Base-by-base conservation (phyloP, 495 filamentous ascomycete genomes). In the Podospora didyma region DNA sequence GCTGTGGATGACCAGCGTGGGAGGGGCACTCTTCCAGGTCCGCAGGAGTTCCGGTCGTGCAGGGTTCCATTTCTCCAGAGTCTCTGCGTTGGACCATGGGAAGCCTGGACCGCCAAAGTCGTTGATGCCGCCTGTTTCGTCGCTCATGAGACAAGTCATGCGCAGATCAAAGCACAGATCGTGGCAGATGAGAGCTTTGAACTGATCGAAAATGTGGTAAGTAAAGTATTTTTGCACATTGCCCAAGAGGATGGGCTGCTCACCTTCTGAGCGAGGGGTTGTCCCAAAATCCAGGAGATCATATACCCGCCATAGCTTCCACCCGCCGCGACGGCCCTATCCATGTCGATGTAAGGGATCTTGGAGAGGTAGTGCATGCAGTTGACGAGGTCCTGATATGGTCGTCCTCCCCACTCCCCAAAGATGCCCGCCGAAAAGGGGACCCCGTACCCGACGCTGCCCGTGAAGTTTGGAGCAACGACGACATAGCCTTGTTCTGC, bases 401-500 rank as follows among this genome's bases (percentile, higher is more conserved):
- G 59, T 14, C 55, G 42, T 7, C 62, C 63, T 6, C 62, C 64
- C 39, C 39, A 42, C 39, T 42, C 7, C 14, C 39, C 39, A 14
- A 12, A 42, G 39, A 42, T 42, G 39, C 39, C 39, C 14, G 39
- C 12, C 7, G 39, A 7, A 14, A 42, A 42, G 12, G 12, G 12
- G 5, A 42, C 39, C 12, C 39, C 39, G 12, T 42, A 42, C 39
- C 39, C 39, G 4, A 42, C 39, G 39, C 39, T 60, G 1, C 67
- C 69, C 1, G 65, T 63, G 26, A 68, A 65, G 39, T 70, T 70
- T 3, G 69, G 69, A 26, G 49, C 34, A 10, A 72, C 58, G 7
- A 72, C 60, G 26, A 72, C 50, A 22, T 69, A 70, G n/a, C 69
- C 69, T 49, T 70, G 63, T 26, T 68, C 62, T 14, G 69, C 69